Percentiles rank a stretch among this genome's conserved stretches.
phyloP scores from a whole-genome alignment of 345 rosid genomes.

The Physaria fendleri region DNA sequence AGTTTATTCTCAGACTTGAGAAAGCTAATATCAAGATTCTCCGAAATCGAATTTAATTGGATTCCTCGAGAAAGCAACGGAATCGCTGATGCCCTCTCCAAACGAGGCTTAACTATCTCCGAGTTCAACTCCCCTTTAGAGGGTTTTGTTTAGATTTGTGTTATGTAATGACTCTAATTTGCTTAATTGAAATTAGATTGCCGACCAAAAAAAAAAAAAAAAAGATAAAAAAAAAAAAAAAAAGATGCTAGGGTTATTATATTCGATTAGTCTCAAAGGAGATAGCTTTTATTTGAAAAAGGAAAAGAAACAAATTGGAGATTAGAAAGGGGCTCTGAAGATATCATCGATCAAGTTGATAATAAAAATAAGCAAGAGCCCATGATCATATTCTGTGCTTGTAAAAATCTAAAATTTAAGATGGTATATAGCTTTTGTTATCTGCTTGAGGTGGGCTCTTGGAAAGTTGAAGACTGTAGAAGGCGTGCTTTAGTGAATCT shows the following conservation, averaged over 20 bases:
- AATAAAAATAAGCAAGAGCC: neutral
- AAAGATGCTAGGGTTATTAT: neutral
- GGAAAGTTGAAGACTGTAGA: constrained; percentile 1
- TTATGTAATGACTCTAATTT: too few species aligned
- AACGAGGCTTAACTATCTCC: too few species aligned
- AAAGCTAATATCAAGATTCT: too few species aligned
- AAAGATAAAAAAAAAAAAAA: too few species aligned
- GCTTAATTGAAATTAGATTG: too few species aligned
- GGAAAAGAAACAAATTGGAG: neutral
- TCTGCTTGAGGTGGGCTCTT: neutral
- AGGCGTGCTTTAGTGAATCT: neutral
- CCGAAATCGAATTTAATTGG: too few species aligned
- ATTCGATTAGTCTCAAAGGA: neutral
- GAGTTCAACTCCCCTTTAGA: too few species aligned
- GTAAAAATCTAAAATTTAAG: neutral
- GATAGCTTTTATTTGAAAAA: neutral
- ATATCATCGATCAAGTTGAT: neutral
- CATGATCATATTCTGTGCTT: neutral
- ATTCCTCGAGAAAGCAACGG: too few species aligned
- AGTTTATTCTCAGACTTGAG: too few species aligned
- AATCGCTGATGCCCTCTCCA: too few species aligned
- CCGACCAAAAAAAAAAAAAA: too few species aligned
- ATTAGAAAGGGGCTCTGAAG: neutral
- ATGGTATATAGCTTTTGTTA: neutral
- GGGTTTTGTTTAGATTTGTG: too few species aligned